Evolutionary conservation across 2,329 filamentous ascomycete species (phyloP), one percentile per base, ranked within the genome.

Genomic region (Rutstroemia sp.): DNA sequence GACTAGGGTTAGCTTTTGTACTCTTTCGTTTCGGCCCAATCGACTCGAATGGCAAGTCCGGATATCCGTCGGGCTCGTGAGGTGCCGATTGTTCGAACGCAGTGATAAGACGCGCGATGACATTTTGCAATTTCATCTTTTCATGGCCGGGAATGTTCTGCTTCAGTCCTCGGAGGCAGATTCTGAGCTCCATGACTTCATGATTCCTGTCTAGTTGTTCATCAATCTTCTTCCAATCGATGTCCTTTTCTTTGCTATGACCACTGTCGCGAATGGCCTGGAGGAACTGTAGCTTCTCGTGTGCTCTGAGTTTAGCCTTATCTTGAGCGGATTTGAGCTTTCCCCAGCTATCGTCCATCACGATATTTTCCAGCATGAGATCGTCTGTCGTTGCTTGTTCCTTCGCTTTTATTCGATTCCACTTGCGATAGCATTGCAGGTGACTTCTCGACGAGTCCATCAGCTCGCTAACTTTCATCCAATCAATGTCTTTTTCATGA

Each of bases 351-450:
- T 61, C 61, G 45, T 67, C 68, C 39, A 70, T 66, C n/a, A 54
- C 27, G 51, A 59, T 42, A 16, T 53, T 48, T 38, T 55, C 21
- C 57, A 51, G 25, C 56, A 57, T 34, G 42, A 46, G 39, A 41
- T 63, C 61, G 17, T 64, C 55, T 10, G 48, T 59, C 21, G 63
- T 60, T 50, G 58, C 48, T 45, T 57, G 58, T 19, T 68, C 64
- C 14, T 64, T 59, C n/a, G 68, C 65, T 51, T 72, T 69, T 17
- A 82, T 61, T 27, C 73, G 69, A 58, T 79, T 80, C 83, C 85
- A 90, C 66, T 91, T 90, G 25, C 76, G 76, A 25, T 78, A 75
- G 66, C 86, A 89, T 67, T 89, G 86, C 23, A 88, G 76, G 3
- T 83, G 78, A 59, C 79, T 87, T 46, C 88, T 77, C 8, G 75